phyloP scores from a whole-genome alignment of 2,329 filamentous ascomycete genomes.

The Fusarium stilboides region DNA sequence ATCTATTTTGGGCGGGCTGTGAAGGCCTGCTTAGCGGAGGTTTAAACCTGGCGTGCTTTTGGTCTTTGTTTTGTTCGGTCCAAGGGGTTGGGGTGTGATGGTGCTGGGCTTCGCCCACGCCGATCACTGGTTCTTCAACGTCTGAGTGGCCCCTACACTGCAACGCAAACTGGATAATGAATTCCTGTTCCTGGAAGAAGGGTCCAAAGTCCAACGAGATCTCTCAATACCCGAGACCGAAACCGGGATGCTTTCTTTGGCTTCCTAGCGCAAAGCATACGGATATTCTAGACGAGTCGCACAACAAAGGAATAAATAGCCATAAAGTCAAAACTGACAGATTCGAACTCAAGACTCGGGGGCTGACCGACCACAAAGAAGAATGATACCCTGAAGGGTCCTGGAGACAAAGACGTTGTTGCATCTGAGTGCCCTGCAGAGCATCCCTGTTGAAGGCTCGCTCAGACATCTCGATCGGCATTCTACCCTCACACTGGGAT shows the following conservation, averaged over 20 bases:
- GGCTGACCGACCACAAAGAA: slow-evolving; percentile 23
- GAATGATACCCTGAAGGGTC: slow-evolving; percentile 30
- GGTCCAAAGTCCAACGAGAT: slow-evolving; percentile 14
- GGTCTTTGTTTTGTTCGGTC: slow-evolving; percentile 23
- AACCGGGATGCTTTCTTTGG: slow-evolving; percentile 25
- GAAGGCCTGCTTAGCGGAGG: slow-evolving; percentile 33
- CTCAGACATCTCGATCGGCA: slow-evolving; percentile 32
- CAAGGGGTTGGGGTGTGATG: slow-evolving; percentile 26
- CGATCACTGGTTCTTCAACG: slow-evolving; percentile 31
- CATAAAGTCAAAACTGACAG: slow-evolving; percentile 15
- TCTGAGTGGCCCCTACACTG: slow-evolving; percentile 10
- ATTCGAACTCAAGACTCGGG: slow-evolving; percentile 2
- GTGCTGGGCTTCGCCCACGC: slow-evolving; percentile 36
- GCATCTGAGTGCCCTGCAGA: slow-evolving; percentile 34
- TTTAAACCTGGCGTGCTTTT: slow-evolving; percentile 35
- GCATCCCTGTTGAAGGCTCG: slow-evolving; percentile 21
- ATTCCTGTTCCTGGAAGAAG: slow-evolving; percentile 27
- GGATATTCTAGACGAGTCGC: slow-evolving; percentile 22
- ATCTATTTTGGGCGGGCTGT: slow-evolving; percentile 45
- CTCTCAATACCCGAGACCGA: slow-evolving; percentile 14
- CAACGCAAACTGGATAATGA: slow-evolving; percentile 1
- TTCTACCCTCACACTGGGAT: slow-evolving; percentile 24
- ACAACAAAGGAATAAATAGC: slow-evolving; percentile 15
- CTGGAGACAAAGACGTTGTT: slow-evolving; percentile 28
- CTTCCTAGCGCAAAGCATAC: slow-evolving; percentile 34